These are phyloP conservation scores for Barnettozyma vustinii DNA, from an alignment of 805 yeast genomes.

Conservation along the genomic window DNA sequence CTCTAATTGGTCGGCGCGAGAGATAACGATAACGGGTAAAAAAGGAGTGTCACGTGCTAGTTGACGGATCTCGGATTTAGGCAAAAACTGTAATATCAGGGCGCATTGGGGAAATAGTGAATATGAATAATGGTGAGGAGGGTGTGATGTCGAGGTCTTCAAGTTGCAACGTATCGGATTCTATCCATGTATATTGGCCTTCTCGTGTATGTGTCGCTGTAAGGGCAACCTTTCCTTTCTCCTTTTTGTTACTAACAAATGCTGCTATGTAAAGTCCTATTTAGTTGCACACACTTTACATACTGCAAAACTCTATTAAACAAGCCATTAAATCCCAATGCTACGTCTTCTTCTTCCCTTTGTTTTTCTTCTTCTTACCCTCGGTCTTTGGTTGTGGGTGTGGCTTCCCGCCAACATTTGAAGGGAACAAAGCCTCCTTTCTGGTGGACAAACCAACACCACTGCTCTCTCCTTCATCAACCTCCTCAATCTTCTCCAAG, in stretches of 20 bases:
- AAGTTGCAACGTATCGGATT: too few relatives aligned
- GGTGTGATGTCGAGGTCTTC: too few relatives aligned
- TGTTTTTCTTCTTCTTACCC: constrained; percentile 11
- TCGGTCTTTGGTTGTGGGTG: not conserved
- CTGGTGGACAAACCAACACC: not conserved
- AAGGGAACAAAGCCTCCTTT: not conserved
- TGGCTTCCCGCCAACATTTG: not conserved
- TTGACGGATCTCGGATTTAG: too few relatives aligned
- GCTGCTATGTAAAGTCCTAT: not conserved
- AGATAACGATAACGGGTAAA: constrained; percentile 1
- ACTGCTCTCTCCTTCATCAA: not conserved
- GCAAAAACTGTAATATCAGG: too few relatives aligned
- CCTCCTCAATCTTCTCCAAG: constrained; percentile 1
- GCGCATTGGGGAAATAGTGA: too few relatives aligned
- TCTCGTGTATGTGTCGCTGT: too few relatives aligned
- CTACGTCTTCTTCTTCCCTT: constrained; percentile 8
- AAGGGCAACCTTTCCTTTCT: too few relatives aligned
- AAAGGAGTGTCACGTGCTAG: not conserved
- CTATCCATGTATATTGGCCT: too few relatives aligned
- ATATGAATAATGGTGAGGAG: too few relatives aligned
- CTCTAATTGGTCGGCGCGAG: not conserved
- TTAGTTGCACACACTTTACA: not conserved
- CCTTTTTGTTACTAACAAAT: too few relatives aligned
- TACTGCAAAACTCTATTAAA: constrained; percentile 6
- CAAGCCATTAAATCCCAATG: constrained; percentile 3